Evolutionary conservation across 2,329 filamentous ascomycete genomes (phyloP), one percentile per base, ranked within the genome.

Genomic region (Trichoderma oligosporum): DNA sequence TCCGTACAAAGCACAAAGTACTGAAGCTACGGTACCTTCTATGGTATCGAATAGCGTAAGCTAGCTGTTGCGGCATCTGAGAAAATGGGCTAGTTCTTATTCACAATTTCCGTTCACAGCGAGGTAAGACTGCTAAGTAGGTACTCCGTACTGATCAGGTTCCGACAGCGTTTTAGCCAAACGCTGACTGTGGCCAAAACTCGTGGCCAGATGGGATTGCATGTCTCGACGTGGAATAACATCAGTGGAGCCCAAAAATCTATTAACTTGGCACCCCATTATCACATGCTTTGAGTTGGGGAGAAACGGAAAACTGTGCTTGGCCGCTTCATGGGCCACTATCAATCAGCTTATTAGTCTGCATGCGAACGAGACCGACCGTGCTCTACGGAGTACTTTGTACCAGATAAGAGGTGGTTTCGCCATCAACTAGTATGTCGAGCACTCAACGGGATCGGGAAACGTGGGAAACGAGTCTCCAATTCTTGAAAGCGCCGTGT

Each of bases 401-500:
- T 27, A 35, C 33, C 20, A 25, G 22, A 29, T 31, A 31, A 38
- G 18, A 6, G 11, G 20, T 7, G 47, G 22, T 31, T 51, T 20
- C 20, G 39, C 36, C 16, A 29, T 20, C 7, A 24, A 38, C 12
- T 44, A 60, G 63, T 39, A 80, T 82, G 80, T 83, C 78, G 81
- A 78, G 72, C 77, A 77, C 81, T 82, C 79, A 83, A 84, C 82
- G 82, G 82, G 80, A 84, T 78, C 78, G 80, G 76, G 76, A 75
- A 79, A 82, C 74, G 72, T 73, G 58, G 64, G 67, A 70, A 48
- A 74, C 77, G 78, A 81, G 74, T 81, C 78, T 73, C 77, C 80
- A 83, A 83, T 84, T 84, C 81, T 84, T 83, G 73, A 72, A 82
- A 83, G 80, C 80, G 75, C 78, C 81, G 77, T 67, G 67, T 72